Evolutionary conservation across 2,329 filamentous ascomycete species (phyloP), one percentile per base, ranked within the genome.

Genomic region (Hypocrella siamensis): DNA sequence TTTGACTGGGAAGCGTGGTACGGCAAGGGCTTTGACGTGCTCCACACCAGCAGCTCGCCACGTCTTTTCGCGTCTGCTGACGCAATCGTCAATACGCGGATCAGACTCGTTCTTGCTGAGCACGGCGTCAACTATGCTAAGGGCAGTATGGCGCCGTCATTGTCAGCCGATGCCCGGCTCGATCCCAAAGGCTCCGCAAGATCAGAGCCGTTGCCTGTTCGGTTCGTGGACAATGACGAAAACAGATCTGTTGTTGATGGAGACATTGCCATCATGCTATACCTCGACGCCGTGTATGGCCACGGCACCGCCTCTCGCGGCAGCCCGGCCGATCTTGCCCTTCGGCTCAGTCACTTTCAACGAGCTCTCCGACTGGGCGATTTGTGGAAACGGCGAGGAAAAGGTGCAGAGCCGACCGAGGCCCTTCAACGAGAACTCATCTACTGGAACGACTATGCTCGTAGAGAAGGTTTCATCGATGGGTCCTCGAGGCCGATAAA

Each of bases 1-100:
- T 85, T 90, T 40, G 65, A 79, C 42, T 93, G 88, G 88, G 60
- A 75, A 4, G 57, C 57, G 0, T 56, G 67, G 17, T 98, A 98
- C 46, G 86, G 85, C 0, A 42, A 47, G 1, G 90, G 90, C 0
- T 93, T 85, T 40, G 81, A 98, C 46, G 83, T 93, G 5, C 54
- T 90, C 35, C 77, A 90, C 45, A 67, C 77, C 45, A 62, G 57
- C 36, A 52, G 46, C 21, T 56, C 64, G 17, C 60, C 67, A 17
- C 52, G 68, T 12, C 52, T 75, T 30, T 73, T 68, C 42, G 41
- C 58, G 4, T 64, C 63, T 2, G 44, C 49, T 1, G 67, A 74
- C 34, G 19, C 42, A 0, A 42, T 68, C 4, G 52, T 57, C 5
- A 69, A 75, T 33, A 46, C 58, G 47, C 55, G 65, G 3, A 52